Percentiles rank a stretch among this genome's conserved stretches.
phyloP scores from a whole-genome alignment of 306 rosid species.

The Trifolium fragiferum region DNA sequence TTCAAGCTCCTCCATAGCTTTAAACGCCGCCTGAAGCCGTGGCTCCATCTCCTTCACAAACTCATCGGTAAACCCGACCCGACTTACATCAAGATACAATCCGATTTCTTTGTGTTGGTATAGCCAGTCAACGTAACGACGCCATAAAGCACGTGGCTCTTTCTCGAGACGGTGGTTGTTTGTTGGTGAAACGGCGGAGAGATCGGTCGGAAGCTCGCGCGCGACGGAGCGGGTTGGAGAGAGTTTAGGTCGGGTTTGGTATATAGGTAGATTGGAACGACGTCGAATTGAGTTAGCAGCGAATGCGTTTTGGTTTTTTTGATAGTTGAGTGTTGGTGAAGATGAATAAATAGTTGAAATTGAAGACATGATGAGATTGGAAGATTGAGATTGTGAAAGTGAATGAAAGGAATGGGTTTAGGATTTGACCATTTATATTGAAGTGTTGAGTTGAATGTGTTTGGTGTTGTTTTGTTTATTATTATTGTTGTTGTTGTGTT shows the following conservation, averaged over 20 bases:
- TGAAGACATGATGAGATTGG: slow-evolving; percentile 68
- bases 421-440: slow-evolving; percentile 8
- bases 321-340: slow-evolving; percentile 64
- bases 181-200: slow-evolving; percentile 22
- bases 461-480: not conserved
- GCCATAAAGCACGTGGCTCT: slow-evolving; percentile 78
- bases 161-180: slow-evolving; percentile 58
- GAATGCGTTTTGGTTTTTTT: slow-evolving; percentile 26
- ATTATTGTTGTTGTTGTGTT: not conserved
- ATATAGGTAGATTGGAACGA: slow-evolving; percentile 32
- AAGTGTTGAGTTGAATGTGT: not conserved
- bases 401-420: slow-evolving; percentile 4
- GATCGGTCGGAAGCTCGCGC: slow-evolving; percentile 51
- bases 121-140: slow-evolving; percentile 80
- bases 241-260: slow-evolving; percentile 45
- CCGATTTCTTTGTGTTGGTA: slow-evolving; percentile 95
- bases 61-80: slow-evolving; percentile 92
- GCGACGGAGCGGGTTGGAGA: slow-evolving; percentile 59
- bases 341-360: slow-evolving; percentile 77
- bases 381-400: not conserved
- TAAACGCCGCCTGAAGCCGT: slow-evolving; percentile 64
- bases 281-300: not conserved
- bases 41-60: slow-evolving; percentile 83
- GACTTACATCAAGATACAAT: slow-evolving; percentile 78
- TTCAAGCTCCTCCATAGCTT: slow-evolving; percentile 85